These are phyloP conservation scores for Zymoseptoria pseudotritici DNA, from an alignment of 2,329 filamentous ascomycete species.

Conservation along the genomic window DNA sequence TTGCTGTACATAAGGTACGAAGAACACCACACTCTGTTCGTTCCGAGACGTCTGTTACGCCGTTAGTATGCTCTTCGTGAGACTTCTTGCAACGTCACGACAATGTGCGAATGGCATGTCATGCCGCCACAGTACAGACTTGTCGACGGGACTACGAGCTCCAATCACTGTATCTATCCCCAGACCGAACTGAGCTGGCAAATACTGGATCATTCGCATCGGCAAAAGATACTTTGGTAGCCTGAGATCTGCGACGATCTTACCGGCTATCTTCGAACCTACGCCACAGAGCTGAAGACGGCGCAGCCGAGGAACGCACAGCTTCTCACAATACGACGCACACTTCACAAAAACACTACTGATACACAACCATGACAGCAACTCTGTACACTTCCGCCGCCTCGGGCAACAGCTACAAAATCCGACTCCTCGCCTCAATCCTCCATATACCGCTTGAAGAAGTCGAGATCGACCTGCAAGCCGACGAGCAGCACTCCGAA, in stretches of 20 bases:
- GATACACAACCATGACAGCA: neutral
- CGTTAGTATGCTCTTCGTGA: no score
- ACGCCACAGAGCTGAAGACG: neutral
- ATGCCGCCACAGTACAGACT: no score
- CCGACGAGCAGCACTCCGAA: conserved; percentile 9
- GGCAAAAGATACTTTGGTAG: neutral
- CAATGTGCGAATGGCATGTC: no score
- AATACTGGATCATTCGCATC: neutral
- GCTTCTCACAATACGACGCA: no score
- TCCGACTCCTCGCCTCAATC: conserved; percentile 6
- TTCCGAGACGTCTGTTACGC: neutral
- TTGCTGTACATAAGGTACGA: neutral
- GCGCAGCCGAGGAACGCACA: neutral
- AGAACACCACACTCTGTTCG: neutral
- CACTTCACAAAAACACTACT: neutral
- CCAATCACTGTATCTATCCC: no score
- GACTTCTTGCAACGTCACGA: neutral
- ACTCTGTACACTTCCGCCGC: neutral
- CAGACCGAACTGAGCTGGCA: no score
- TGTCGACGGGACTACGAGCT: no score
- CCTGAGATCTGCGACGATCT: neutral
- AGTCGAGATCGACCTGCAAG: conserved; percentile 4
- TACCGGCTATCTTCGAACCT: neutral
- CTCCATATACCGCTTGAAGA: conserved; percentile 8
- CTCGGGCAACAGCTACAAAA: conserved; percentile 12